Evolutionary conservation across 2,329 filamentous ascomycete species (phyloP).

Genomic region (Amauroascus verrucosus): DNA sequence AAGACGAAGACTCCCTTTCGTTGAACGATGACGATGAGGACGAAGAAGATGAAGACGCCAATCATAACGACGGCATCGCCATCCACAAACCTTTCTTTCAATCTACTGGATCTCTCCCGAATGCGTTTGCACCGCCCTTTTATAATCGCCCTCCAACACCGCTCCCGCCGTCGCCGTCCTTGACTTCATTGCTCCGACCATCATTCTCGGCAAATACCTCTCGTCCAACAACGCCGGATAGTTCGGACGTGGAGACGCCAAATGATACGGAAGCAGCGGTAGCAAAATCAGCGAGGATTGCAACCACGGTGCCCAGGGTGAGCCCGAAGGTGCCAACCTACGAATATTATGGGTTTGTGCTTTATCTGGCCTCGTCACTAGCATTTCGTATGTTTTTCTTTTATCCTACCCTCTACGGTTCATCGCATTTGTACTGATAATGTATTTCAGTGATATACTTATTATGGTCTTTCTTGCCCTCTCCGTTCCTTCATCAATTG

Average conservation of each 20-base stretch:
- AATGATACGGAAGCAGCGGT: slow-evolving; percentile 52
- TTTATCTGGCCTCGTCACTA: slow-evolving; percentile 80
- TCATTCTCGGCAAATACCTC: slow-evolving; percentile 58
- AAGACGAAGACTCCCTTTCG: background rate
- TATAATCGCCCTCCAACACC: slow-evolving; percentile 96
- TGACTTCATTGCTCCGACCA: slow-evolving; percentile 79
- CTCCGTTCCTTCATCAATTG: slow-evolving; percentile 80
- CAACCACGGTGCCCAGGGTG: slow-evolving; percentile 64
- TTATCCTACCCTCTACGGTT: background rate
- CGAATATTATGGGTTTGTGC: slow-evolving; percentile 97
- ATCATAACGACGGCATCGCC: slow-evolving; percentile 23
- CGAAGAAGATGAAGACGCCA: slow-evolving; percentile 15
- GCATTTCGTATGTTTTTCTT: slow-evolving; percentile 55
- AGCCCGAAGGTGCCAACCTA: slow-evolving; percentile 95
- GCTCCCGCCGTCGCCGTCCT: slow-evolving; percentile 78
- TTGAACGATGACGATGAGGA: slow-evolving; percentile 13
- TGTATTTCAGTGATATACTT: slow-evolving; percentile 46
- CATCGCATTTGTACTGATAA: background rate
- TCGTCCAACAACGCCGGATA: slow-evolving; percentile 85
- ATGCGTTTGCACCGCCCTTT: slow-evolving; percentile 68
- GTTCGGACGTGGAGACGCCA: slow-evolving; percentile 68
- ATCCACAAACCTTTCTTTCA: slow-evolving; percentile 33
- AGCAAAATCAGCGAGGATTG: slow-evolving; percentile 49
- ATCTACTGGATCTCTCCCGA: slow-evolving; percentile 33
- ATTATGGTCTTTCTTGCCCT: slow-evolving; percentile 82